Evolutionary conservation across 2,329 filamentous ascomycete species (phyloP), one percentile per base, ranked within the genome.

Genomic region (Colletotrichum tabaci): DNA sequence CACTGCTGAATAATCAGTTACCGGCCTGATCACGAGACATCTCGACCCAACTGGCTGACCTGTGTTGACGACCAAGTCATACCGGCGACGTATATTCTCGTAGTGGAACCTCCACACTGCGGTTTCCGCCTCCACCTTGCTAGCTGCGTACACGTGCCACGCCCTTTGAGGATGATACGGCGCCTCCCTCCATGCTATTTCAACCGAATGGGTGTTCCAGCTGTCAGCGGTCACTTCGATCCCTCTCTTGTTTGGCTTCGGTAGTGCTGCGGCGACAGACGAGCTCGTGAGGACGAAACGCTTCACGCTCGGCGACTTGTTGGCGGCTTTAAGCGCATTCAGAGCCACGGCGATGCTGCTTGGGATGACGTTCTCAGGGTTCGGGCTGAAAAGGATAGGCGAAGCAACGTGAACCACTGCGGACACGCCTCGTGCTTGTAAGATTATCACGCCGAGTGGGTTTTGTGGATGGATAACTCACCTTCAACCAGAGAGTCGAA

Each of bases 331-430:
- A 5, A 86, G 74, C 5, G 82, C 72, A 10, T 74, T 74, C 1
- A 76, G 44, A 0, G 79, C 75, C 12, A 78, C 80, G 0, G 73
- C 60, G 2, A 86, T 73, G 3, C 76, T 77, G 0, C 62, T 63
- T 2, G 82, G 79, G 12, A 87, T 82, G 26, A 84, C 82, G 2
- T 77, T 75, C 50, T 84, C 77, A 0, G 84, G 82, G 62, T 87
- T 79, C 4, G 79, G 73, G 10, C 74, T 74, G 30, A 84, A 75
- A 0, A 74, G 77, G 49, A 82, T 74, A 46, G 79, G 74, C 15
- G 80, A 81, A 1, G 84, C 85, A 0, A 80, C 77, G 72, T 71
- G 84, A 0, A 79, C 38, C 9, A 72, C 56, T 15, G 66, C 70
- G 18, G 66, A 68, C 5, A 70, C 66, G 18, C 46, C 69, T 72